Conservation (phyloP, 2,329 filamentous ascomycete species). For the Fusarium miscanthi region DNA sequence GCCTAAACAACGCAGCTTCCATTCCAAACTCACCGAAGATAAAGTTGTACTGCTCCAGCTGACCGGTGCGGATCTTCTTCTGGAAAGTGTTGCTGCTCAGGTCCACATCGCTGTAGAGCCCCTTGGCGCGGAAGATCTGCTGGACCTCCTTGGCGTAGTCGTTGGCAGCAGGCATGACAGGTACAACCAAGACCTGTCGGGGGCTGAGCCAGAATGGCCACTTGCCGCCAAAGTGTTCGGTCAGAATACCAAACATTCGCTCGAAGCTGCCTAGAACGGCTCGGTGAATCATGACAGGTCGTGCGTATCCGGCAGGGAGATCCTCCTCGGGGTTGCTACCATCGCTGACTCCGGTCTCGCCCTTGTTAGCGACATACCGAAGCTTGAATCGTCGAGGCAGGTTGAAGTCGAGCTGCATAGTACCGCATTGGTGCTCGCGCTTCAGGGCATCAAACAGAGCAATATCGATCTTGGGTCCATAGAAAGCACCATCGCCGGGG, state of each 20-base stretch:
- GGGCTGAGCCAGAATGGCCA: conserved; percentile 92
- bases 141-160: conserved; percentile 83
- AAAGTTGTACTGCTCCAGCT: conserved; percentile 85
- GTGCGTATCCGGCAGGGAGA: conserved; percentile 75
- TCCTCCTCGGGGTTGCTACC: conserved; percentile 57
- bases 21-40: conserved; percentile 69
- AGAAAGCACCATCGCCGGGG: conserved; percentile 96
- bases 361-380: conserved; percentile 63
- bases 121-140: conserved; percentile 71
- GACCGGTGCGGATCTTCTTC: conserved; percentile 88
- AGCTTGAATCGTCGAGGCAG: conserved; percentile 63
- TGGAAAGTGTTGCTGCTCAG: conserved; percentile 80
- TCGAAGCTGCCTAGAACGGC: conserved; percentile 80
- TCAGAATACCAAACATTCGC: conserved; percentile 77
- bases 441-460: conserved; percentile 89
- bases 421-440: conserved; percentile 72
- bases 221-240: conserved; percentile 86
- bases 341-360: conserved; percentile 53
- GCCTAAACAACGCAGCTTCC: not conserved
- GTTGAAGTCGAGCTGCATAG: conserved; percentile 94
- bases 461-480: conserved; percentile 98
- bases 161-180: conserved; percentile 80
- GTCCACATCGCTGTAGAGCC: conserved; percentile 73
- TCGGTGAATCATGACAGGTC: conserved; percentile 88
- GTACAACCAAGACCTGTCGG: conserved; percentile 73